Conservation (phyloP, 495 filamentous ascomycete species). For the Neurospora hispaniola region DNA sequence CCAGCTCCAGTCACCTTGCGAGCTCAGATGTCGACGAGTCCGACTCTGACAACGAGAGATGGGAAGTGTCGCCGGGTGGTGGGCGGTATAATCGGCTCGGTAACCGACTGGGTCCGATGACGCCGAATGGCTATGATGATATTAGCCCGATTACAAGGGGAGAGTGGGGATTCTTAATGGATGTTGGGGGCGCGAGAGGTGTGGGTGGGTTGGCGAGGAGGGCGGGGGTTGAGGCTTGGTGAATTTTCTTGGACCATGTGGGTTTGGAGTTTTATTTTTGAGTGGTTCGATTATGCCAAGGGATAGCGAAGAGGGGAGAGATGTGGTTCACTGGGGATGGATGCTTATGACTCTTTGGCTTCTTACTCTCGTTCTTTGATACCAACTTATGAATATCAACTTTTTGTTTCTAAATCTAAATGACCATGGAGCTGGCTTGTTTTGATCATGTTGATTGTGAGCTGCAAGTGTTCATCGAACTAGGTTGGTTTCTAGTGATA, state of each 20-base stretch:
- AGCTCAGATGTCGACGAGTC: neutral
- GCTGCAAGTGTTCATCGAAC: neutral
- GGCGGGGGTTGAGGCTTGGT: conserved; percentile 24
- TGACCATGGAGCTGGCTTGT: neutral
- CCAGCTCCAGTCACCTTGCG: neutral
- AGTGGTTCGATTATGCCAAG: neutral
- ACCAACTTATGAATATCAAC: neutral
- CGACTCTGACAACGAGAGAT: neutral
- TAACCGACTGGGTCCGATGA: conserved; percentile 28
- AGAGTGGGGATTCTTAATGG: conserved; percentile 45
- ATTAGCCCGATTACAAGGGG: conserved; percentile 43
- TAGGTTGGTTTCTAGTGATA: neutral
- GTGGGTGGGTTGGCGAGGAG: conserved; percentile 13
- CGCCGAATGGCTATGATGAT: conserved; percentile 44
- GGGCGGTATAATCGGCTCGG: neutral
- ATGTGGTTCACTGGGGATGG: neutral
- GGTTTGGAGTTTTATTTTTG: neutral
- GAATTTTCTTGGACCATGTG: neutral
- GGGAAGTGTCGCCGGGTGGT: neutral
- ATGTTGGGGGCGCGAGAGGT: conserved; percentile 15
- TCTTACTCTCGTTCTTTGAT: neutral
- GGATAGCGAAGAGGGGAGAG: no score
- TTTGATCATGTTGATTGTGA: neutral
- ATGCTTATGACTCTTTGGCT: neutral
- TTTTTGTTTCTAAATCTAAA: neutral